Conservation (phyloP, 352 stramenopile genomes). For the Globisporangium iwayamae region DNA sequence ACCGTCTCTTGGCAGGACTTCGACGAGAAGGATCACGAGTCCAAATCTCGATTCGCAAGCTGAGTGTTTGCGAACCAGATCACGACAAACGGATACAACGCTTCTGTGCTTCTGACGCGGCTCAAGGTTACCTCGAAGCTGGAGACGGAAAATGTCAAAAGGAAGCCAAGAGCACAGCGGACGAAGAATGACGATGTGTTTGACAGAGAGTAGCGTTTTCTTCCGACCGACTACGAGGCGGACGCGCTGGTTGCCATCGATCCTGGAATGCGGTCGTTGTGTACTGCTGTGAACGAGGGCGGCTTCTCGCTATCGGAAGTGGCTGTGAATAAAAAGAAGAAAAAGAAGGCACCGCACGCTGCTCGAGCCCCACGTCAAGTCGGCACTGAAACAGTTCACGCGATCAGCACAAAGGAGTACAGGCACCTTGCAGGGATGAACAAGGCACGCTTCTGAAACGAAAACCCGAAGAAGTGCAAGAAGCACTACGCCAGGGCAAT, state of each 20-base stretch:
- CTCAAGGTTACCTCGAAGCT: neutral
- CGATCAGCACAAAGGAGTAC: too few species aligned
- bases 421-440: too few species aligned
- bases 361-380: neutral
- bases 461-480: too few species aligned
- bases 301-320: too few species aligned
- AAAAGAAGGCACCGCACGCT: neutral
- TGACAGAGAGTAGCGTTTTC: neutral
- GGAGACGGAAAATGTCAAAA: neutral
- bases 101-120: conserved; percentile 2
- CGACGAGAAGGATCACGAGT: neutral
- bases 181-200: neutral
- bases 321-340: neutral
- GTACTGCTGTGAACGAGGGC: conserved; percentile 9
- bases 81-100: conserved; percentile 7
- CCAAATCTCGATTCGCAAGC: neutral
- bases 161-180: neutral
- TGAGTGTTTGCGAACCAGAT: conserved; percentile 6
- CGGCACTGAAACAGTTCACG: neutral
- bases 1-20: neutral
- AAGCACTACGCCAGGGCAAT: too few species aligned
- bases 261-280: conserved; percentile 10
- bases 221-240: neutral
- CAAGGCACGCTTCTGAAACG: too few species aligned
- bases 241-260: conserved; percentile 4